Evolutionary conservation across 2,329 filamentous ascomycete species (phyloP), one percentile per base, ranked within the genome.

Genomic region (Sporothrix luriei): DNA sequence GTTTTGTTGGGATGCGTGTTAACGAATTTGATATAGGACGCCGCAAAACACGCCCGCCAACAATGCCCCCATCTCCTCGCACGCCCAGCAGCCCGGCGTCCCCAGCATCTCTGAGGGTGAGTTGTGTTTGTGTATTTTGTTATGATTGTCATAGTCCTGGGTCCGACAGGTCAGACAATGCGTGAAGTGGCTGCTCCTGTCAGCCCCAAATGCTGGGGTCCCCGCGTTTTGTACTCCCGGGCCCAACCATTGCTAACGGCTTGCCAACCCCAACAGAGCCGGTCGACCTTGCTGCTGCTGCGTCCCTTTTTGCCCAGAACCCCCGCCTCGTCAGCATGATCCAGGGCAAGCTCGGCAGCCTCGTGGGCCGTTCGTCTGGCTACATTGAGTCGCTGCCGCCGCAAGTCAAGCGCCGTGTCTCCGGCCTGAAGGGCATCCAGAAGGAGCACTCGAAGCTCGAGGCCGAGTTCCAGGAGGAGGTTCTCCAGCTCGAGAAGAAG

Each of bases 391-490:
- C 92, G 29, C 90, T 99, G 21, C 95, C 95, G 71, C 85, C 89
- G 70, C 88, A 91, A 71, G 94, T 99, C 76, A 93, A 94, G 80
- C 92, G 92, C 79, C 94, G 95, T 78, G 94, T 99, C 74, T 90
- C 94, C 72, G 96, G 95, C 75, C 87, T 99, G 73, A 97, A 98
- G 85, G 96, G 94, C 75, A 93, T 99, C 76, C 95, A 99, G 83
- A 97, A 97, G 83, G 94, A 98, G 77, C 95, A 99, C 84, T 92
- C 94, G 72, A 97, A 98, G 84, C 90, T 99, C 76, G 96, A 99
- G 85, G 92, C 93, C 68, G 91, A 97, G 82, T 98, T 99, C 82
- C 96, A 99, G 81, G 94, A 98, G 82, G 96, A 98, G 83, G 94
- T 99, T 72, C 87, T 99, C 71, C 90, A 97, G 81, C 88, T 99